Conservation (phyloP, 495 filamentous ascomycete genomes). For the Halenospora varia region DNA sequence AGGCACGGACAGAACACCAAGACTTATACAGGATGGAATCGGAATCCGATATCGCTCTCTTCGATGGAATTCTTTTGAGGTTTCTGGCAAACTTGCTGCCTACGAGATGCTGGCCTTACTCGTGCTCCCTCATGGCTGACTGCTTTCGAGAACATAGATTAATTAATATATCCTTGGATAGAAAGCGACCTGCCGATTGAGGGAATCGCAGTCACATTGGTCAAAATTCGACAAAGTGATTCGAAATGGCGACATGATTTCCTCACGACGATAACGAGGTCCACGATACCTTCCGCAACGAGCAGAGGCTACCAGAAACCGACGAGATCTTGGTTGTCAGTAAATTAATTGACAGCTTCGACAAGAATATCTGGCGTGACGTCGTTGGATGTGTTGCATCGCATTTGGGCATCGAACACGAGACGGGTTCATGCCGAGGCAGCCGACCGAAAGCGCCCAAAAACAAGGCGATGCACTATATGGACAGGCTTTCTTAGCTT, state of each 20-base stretch:
- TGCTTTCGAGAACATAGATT: not conserved
- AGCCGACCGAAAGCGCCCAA: not conserved
- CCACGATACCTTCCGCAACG: not conserved
- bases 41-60: too few species aligned
- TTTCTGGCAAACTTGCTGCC: too few species aligned
- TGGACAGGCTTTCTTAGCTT: not conserved
- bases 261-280: not conserved
- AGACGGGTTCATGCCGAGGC: not conserved
- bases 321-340: not conserved
- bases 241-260: not conserved
- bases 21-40: too few species aligned
- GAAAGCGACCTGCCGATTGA: not conserved
- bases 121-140: not conserved
- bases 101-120: not conserved
- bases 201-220: not conserved
- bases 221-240: not conserved
- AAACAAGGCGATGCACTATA: not conserved
- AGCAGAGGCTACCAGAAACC: not conserved
- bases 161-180: not conserved
- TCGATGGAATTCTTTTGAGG: too few species aligned
- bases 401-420: not conserved
- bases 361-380: not conserved
- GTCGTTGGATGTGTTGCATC: not conserved
- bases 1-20: not conserved
- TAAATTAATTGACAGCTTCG: not conserved